Base-by-base conservation (phyloP, 2,329 filamentous ascomycete genomes). In the Penicillium janthinellum region DNA sequence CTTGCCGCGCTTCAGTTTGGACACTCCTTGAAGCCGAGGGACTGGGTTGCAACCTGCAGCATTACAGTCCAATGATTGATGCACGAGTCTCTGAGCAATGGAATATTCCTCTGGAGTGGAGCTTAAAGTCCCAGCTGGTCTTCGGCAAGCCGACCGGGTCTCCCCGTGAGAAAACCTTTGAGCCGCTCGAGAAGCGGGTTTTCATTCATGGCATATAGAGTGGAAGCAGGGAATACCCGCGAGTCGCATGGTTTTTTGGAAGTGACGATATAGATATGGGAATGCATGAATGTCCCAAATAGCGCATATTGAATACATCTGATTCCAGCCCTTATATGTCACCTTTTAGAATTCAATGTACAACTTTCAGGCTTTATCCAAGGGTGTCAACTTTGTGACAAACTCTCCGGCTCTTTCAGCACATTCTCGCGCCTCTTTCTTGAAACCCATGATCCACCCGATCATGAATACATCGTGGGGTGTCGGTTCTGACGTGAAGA, bases 11-110 rank as follows among this genome's bases (percentile, higher is more conserved):
- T 28, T 4, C 34, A 56, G 54, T 64, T 12, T 96, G 91, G 91
- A 88, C 86, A 25, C 89, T 89, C 1, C 84, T 96, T 55, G 89
- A 92, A 79, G 83, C 87, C 63, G 91, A 94, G 77, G 91, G 91
- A 22, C 83, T 94, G 48, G 91, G 91, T 64, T 88, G 87, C 73
- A 95, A 92, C 82, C 83, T 96, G 54, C 91, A 96, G 83, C 91
- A 96, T 81, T 95, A 95, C 83, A 92, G 90, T 83, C 90, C 90
- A n/a, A 75, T 94, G 61, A 84, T 94, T 64, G 89, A 93, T 77
- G 82, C 83, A 66, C 86, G 88, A 81, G 88, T 91, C 49, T 78
- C 82, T 42, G 79, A 77, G 45, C 79, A 85, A 66, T 96, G 90
- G 89, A 83, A 82, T 52, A 68, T 94, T 17, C 88, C 89, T 41